Conservation (phyloP, 2,329 filamentous ascomycete genomes). For the Ophiocordyceps robertsii region DNA sequence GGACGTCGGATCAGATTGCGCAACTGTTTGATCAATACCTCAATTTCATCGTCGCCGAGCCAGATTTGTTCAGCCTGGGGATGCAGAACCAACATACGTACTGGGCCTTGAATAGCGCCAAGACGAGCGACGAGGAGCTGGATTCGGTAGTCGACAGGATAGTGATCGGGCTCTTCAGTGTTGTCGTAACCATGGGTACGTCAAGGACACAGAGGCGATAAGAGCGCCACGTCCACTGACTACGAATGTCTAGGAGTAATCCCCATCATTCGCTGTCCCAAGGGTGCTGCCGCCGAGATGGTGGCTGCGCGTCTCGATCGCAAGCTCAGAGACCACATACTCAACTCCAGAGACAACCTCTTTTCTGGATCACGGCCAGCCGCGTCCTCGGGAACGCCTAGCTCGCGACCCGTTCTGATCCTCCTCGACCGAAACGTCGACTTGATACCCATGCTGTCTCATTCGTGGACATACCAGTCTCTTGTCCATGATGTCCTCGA, state of each 20-base stretch:
- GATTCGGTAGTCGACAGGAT: constrained; percentile 81
- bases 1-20: constrained; percentile 77
- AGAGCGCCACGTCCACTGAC: neutral
- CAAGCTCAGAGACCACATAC: constrained; percentile 87
- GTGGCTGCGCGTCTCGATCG: constrained; percentile 89
- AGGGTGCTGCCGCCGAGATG: constrained; percentile 84
- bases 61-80: constrained; percentile 86
- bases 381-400: constrained; percentile 44
- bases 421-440: constrained; percentile 94
- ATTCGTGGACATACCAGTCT: constrained; percentile 74
- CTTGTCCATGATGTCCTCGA: constrained; percentile 54
- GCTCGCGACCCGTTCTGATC: constrained; percentile 76
- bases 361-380: constrained; percentile 58
- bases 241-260: constrained; percentile 52
- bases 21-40: constrained; percentile 95
- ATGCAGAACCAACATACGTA: constrained; percentile 87
- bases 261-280: constrained; percentile 88
- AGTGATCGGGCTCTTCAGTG: constrained; percentile 92
- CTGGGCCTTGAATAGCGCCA: constrained; percentile 88
- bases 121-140: constrained; percentile 79
- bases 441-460: constrained; percentile 94
- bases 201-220: neutral
- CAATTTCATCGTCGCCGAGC: constrained; percentile 93
- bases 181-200: constrained; percentile 93
- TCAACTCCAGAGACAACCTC: constrained; percentile 96